These are phyloP conservation scores for Limnanthes douglasii DNA, from an alignment of 345 rosid species.

Conservation along the genomic window DNA sequence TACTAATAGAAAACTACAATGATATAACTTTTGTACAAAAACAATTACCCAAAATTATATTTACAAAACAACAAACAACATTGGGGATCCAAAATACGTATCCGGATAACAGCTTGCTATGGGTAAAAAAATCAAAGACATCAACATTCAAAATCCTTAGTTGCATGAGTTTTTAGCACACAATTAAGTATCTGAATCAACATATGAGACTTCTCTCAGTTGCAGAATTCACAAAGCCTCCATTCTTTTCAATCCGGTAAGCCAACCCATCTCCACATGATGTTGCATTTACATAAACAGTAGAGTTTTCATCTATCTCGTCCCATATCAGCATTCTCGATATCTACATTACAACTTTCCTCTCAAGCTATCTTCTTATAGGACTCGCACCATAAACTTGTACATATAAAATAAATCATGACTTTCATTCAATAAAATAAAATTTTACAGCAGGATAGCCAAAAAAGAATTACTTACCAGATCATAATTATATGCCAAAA, in stretches of 20 bases:
- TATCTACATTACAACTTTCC: slow-evolving; percentile 71
- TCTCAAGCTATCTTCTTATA: slow-evolving; percentile 91
- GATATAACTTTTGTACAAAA: no score
- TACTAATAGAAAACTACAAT: no score
- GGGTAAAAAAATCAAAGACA: no score
- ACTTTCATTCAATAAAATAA: background rate
- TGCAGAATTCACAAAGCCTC: slow-evolving; percentile 62
- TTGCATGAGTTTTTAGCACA: slow-evolving; percentile 29
- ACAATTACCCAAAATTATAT: no score
- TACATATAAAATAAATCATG: background rate
- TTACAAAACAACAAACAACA: no score
- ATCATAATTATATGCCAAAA: slow-evolving; percentile 61
- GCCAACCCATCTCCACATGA: slow-evolving; percentile 18
- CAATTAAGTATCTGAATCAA: slow-evolving; percentile 41
- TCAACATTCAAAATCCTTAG: no score
- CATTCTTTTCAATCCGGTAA: slow-evolving; percentile 55
- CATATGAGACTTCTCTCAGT: slow-evolving; percentile 62
- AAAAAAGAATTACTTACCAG: slow-evolving; percentile 38
- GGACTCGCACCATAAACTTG: slow-evolving; percentile 90
- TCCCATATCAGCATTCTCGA: slow-evolving; percentile 74
- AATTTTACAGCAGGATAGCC: background rate
- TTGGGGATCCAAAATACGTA: no score
- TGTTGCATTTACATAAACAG: slow-evolving; percentile 59
- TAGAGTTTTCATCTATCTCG: slow-evolving; percentile 79
- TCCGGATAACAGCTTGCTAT: no score